Evolutionary conservation across 139 green algal genomes (phyloP), one percentile per base, ranked within the genome.

Genomic region (Tetradesmus lagerheimii): DNA sequence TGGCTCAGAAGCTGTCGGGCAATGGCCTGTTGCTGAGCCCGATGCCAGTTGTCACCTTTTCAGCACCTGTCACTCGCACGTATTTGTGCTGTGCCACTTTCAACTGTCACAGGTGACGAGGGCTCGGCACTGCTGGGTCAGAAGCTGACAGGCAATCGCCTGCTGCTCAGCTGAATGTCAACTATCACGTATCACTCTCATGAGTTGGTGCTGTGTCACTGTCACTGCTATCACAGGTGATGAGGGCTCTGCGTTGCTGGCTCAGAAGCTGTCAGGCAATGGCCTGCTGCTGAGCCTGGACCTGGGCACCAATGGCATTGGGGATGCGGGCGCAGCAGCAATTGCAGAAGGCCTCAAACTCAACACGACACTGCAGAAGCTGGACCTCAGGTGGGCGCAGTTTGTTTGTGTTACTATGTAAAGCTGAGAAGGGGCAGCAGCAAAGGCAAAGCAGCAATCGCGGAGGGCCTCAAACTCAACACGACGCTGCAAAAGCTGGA

Each of bases 291-390:
- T 90, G 43, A 93, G 83, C 2, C 91, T 99, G 12, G 98, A 99
- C 89, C 77, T 99, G 86, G 96, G 95, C 66, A 98, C 98, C 93
- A 99, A 99, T 92, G 95, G 92, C 41, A 95, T 99, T 43, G 93
- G 93, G 25, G 90, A 93, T 71, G 94, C 94, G 23, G 96, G 96
- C 0, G 96, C 85, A 74, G 87, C 35, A 16, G 96, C 96, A 0
- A 86, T 99, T 53, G 98, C 97, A 16, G 98, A 99, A 89, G 96
- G 96, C 80, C 87, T 91, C 15, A 87, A 91, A 93, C 93, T 95
- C 64, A 99, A 99, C 94, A 98, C 96, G 18, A 97, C 94, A 29
- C 87, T 99, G 23, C 90, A 89, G 64, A 83, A 87, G 29, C 92
- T 99, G 83, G 98, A 99, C 90, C 95, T 99, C 31, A 96, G 86